Evolutionary conservation across 1,284 basidiomycete species (phyloP), one percentile per base, ranked within the genome.

Genomic region (Ustilago tritici): DNA sequence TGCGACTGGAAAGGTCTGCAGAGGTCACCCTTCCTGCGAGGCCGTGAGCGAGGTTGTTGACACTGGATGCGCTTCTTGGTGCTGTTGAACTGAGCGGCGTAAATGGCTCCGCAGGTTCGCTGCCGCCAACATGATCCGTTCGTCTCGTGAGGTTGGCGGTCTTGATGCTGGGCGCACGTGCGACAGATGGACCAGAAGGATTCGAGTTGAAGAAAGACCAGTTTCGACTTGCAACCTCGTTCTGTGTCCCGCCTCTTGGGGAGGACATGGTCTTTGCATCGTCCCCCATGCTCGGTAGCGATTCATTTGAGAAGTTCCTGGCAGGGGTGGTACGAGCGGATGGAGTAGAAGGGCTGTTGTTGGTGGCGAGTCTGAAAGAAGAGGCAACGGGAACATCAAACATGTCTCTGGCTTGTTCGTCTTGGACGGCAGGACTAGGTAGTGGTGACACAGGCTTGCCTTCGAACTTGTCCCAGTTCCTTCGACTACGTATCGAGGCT

Each of bases 401-500:
- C 66, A 73, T 72, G 49, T 77, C 67, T n/a, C 28, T 35, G 19
- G 78, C 56, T 54, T 65, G 62, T 31, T 69, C 72, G 54, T 55
- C 35, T 15, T 65, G 56, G 8, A 75, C 65, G 15, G 77, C 71
- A 3, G 83, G 83, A 61, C 80, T 82, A 9, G 83, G 83, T 40
- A 85, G 66, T 4, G 83, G 81, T 56, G 79, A 76, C n/a, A 85
- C 70, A 19, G 82, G 78, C 36, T 82, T 78, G 31, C 83, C 83
- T 41, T 84, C 80, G 43, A 85, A 84, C 47, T 84, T 77, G 54
- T 77, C 82, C 83, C 82, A 84, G 36, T 78, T 82, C 31, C 82
- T 72, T 63, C 74, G 61, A 53, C 80, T 82, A 32, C 82, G 80
- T 14, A 81, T 76, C 6, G 82, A 84, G n/a, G 71, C 69, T n/a